Evolutionary conservation across 768 basidiomycete genomes (phyloP).

Genomic region (Mycena galericulata): DNA sequence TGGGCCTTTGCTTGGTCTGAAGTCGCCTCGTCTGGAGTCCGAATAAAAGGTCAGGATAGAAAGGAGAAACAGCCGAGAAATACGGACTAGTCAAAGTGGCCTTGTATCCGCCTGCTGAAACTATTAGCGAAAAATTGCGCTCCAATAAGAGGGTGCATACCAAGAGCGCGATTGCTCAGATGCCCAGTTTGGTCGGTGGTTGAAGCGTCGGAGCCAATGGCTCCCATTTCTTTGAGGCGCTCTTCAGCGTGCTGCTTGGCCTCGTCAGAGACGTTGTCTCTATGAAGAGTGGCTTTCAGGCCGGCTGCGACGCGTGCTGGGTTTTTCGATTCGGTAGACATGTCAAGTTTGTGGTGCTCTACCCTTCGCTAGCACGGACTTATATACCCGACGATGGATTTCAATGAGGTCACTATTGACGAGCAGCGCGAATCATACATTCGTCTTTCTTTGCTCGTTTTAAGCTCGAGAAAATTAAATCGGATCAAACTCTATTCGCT

Average conservation of each 20-base stretch:
- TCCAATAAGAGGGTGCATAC: neutral
- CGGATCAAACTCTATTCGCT: neutral
- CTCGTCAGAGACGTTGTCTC: slow-evolving; percentile 61
- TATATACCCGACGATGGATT: neutral
- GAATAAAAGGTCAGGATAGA: neutral
- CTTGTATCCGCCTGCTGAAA: slow-evolving; percentile 62
- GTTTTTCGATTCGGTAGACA: slow-evolving; percentile 45
- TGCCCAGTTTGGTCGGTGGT: slow-evolving; percentile 4
- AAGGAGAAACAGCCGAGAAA: neutral
- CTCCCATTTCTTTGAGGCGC: slow-evolving; percentile 53
- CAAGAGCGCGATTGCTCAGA: neutral
- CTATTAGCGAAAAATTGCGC: too few species aligned
- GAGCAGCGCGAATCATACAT: neutral
- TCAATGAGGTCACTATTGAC: slow-evolving; percentile 18
- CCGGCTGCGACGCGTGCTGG: slow-evolving; percentile 60
- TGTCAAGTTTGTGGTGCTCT: neutral
- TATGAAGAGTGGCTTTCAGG: slow-evolving; percentile 60
- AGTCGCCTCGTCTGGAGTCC: slow-evolving; percentile 49
- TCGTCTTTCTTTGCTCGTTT: neutral
- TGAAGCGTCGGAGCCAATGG: slow-evolving; percentile 14
- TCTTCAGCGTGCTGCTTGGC: slow-evolving; percentile 59
- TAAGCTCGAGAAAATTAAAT: neutral
- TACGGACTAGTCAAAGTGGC: slow-evolving; percentile 58
- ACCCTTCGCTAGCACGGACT: neutral
- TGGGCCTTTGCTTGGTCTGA: too few species aligned